These are phyloP conservation scores for Porcisia hertigi DNA, from an alignment of 208 protist genomes.

Conservation along the genomic window DNA sequence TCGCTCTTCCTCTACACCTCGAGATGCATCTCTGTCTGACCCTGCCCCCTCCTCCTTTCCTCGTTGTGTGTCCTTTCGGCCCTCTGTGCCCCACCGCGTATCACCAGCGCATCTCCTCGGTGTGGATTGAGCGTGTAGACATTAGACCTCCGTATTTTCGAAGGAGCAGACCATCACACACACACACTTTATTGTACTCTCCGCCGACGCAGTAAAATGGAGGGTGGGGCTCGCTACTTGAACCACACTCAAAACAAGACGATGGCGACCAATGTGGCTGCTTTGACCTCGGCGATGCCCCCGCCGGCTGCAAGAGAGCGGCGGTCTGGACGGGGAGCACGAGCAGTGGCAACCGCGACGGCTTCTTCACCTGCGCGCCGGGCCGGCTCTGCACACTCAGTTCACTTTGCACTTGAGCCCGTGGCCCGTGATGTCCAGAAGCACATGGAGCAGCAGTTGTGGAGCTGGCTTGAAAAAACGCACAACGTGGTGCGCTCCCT, in stretches of 20 bases:
- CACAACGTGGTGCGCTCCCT: constrained; percentile 10
- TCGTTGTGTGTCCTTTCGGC: background rate
- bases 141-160: background rate
- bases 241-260: background rate
- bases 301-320: background rate
- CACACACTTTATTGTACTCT: background rate
- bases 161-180: background rate
- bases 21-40: background rate
- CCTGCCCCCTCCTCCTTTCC: background rate
- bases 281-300: background rate
- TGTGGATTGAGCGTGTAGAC: background rate
- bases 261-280: background rate
- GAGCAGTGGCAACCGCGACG: background rate
- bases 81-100: background rate
- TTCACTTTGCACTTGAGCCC: constrained; percentile 21
- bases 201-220: background rate
- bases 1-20: background rate
- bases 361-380: background rate
- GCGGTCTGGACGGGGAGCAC: background rate
- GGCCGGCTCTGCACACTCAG: constrained; percentile 5
- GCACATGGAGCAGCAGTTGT: constrained; percentile 38
- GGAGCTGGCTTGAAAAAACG: constrained; percentile 31
- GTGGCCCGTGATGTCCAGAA: constrained; percentile 30
- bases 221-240: background rate
- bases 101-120: too few relatives aligned